Evolutionary conservation across 1,284 basidiomycete genomes (phyloP).

Genomic region (Ceratorhiza oryzae-sativae): DNA sequence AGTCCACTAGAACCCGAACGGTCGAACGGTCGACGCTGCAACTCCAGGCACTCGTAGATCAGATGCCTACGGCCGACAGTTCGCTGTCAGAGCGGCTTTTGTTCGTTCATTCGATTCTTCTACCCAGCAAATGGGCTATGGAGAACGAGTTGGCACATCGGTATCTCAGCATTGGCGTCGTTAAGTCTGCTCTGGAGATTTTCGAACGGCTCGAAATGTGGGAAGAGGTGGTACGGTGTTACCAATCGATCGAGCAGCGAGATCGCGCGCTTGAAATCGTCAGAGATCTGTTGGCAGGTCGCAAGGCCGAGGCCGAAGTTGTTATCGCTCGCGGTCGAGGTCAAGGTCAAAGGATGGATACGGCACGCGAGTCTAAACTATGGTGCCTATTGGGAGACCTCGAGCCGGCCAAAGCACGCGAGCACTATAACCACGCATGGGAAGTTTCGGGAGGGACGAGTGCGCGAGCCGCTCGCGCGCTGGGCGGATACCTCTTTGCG

Average conservation of each 20-base stretch:
- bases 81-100: conserved; percentile 71
- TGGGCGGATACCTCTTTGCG: conserved; percentile 86
- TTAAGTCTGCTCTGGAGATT: conserved; percentile 87
- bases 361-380: conserved; percentile 84
- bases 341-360: conserved; percentile 63
- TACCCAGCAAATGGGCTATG: conserved; percentile 91
- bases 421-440: conserved; percentile 89
- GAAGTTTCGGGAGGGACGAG: conserved; percentile 78
- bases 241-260: conserved; percentile 77
- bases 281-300: conserved; percentile 81
- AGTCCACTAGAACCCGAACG: conserved; percentile 84
- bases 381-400: conserved; percentile 97
- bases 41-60: conserved; percentile 91
- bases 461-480: conserved; percentile 87
- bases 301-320: conserved; percentile 79
- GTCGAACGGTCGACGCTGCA: conserved; percentile 89
- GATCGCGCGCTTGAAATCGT: conserved; percentile 82
- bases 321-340: conserved; percentile 69
- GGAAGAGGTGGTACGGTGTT: conserved; percentile 92
- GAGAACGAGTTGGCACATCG: conserved; percentile 85
- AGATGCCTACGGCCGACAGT: conserved; percentile 89
- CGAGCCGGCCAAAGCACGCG: conserved; percentile 69
- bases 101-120: conserved; percentile 78
- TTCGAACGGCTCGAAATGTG: conserved; percentile 95
- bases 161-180: conserved; percentile 71